phyloP scores from a whole-genome alignment of 2,329 filamentous ascomycete genomes.

The Penicillium sp. region DNA sequence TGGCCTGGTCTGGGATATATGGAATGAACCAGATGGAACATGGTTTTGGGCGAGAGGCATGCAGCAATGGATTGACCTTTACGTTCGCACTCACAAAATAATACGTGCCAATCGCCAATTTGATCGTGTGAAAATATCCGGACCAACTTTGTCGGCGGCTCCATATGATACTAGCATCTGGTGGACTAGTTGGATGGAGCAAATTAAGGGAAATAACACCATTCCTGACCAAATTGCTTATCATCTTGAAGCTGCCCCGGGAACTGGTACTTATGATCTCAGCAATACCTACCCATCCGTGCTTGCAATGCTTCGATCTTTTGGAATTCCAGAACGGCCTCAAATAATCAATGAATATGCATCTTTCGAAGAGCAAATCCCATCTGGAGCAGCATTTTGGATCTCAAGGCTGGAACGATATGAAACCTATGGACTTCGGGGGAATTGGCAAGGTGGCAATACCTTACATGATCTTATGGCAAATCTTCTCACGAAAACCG shows the following conservation, averaged over 20 bases:
- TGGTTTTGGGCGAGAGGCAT: slow-evolving; percentile 40
- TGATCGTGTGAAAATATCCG: neutral
- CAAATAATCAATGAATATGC: slow-evolving; percentile 53
- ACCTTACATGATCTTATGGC: slow-evolving; percentile 48
- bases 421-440: slow-evolving; percentile 38
- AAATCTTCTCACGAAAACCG: slow-evolving; percentile 39
- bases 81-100: slow-evolving; percentile 38
- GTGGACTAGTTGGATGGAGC: slow-evolving; percentile 42
- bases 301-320: too few species aligned
- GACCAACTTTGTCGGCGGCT: too few species aligned
- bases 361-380: slow-evolving; percentile 41
- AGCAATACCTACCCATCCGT: slow-evolving; percentile 28
- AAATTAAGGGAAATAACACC: slow-evolving; percentile 36
- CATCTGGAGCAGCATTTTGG: slow-evolving; percentile 45
- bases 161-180: too few species aligned
- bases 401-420: slow-evolving; percentile 48
- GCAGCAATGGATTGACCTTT: slow-evolving; percentile 45
- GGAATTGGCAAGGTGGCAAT: slow-evolving; percentile 46
- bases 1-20: slow-evolving; percentile 50
- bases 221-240: slow-evolving; percentile 48
- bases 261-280: slow-evolving; percentile 28
- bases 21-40: slow-evolving; percentile 53
- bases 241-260: slow-evolving; percentile 41
- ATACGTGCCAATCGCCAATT: slow-evolving; percentile 33
- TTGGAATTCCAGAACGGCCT: slow-evolving; percentile 31